Evolutionary conservation across 2,329 filamentous ascomycete genomes (phyloP), one percentile per base, ranked within the genome.

Genomic region (Venturia pyrina): DNA sequence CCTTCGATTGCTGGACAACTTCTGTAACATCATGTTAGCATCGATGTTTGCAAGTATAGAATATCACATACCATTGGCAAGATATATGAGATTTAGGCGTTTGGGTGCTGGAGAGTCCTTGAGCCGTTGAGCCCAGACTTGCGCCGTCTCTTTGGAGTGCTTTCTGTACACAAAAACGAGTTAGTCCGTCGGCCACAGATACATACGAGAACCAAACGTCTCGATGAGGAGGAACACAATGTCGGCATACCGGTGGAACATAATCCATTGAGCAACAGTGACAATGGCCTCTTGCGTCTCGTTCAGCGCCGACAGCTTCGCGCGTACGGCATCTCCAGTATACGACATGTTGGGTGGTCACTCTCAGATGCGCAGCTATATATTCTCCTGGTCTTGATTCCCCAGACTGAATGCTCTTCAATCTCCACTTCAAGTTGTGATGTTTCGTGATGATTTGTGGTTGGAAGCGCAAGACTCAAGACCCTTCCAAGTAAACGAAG

Each of bases 271-370:
- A 66, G 95, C 92, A 68, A 96, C 93, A 44, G 91, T 93, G 68
- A 96, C 87, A 73, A 99, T 98, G 78, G 92, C 96, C 75, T 99
- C 95, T 76, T 99, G 93, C 13, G 92, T 96, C 79, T 99, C 96
- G 78, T 96, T 97, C 68, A 99, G 85, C 53, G 92, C 91, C 41
- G 93, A 96, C 65, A 99, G 88, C 81, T 97, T 97, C 65, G 93
- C 91, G 76, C 93, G 87, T 66, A 99, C 92, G 60, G 92, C 90
- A 80, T 99, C 95, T 78, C 98, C 93, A 70, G 89, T 95, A 79
- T 65, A 65, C 37, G 63, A 48, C 63, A 65, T 65, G 21, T 15
- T 46, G 46, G 48, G n/a, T 62, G 60, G 24, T 62, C 60, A 62
- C 60, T 43, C 37, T 62, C 21, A 41, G 37, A 61, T 40, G 37